Percentiles rank a stretch among this genome's conserved stretches.
Evolutionary conservation across 1,284 basidiomycete genomes (phyloP).

Genomic region (Hymenochaete sp.): DNA sequence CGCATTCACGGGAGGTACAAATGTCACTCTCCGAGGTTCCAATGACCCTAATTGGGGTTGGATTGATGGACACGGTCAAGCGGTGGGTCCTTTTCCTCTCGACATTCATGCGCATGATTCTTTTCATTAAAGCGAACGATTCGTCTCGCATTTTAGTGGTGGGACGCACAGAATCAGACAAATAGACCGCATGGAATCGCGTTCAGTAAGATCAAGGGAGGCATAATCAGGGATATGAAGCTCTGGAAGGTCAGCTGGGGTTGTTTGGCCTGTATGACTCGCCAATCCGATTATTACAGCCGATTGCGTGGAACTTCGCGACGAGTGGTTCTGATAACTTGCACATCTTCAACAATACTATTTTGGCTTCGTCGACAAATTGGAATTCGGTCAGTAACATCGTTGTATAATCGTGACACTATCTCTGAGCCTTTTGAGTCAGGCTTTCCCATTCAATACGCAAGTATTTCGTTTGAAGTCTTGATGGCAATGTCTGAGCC

Average conservation of each 20-base stretch:
- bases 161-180: slow-evolving; percentile 44
- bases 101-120: background rate
- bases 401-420: background rate
- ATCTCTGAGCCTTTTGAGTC: background rate
- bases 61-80: slow-evolving; percentile 53
- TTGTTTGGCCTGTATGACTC: background rate
- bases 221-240: slow-evolving; percentile 50
- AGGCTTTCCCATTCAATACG: slow-evolving; percentile 60
- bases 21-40: slow-evolving; percentile 49
- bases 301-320: slow-evolving; percentile 50
- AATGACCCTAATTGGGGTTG: slow-evolving; percentile 49
- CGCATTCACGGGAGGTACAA: slow-evolving; percentile 43
- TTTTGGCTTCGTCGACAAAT: slow-evolving; percentile 41
- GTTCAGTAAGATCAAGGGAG: slow-evolving; percentile 44
- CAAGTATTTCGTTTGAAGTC: slow-evolving; percentile 25
- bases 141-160: slow-evolving; percentile 37
- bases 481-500: background rate
- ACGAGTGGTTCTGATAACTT: slow-evolving; percentile 42
- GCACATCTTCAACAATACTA: slow-evolving; percentile 46
- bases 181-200: slow-evolving; percentile 48
- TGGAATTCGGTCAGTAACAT: background rate
- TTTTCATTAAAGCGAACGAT: background rate
- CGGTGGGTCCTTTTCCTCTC: slow-evolving; percentile 28
- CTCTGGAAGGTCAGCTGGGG: slow-evolving; percentile 42
- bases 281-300: slow-evolving; percentile 26